Base-by-base conservation (phyloP, 495 filamentous ascomycete genomes). In the Parathielavia hyrcaniae region DNA sequence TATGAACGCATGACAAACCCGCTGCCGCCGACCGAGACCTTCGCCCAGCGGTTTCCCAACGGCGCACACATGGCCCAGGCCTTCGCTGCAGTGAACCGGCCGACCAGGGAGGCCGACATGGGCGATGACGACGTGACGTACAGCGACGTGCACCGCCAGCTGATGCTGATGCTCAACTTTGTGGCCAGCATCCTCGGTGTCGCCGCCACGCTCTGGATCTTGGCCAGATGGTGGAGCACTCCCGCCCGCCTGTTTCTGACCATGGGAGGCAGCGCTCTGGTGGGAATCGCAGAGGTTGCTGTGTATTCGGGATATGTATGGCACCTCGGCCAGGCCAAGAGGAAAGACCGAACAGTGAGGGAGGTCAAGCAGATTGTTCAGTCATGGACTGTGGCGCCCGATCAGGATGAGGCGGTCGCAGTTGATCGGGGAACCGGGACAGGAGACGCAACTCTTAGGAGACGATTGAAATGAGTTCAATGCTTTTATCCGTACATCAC, bases 221-320 rank as follows among this genome's bases (percentile, higher is more conserved):
- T 80, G 26, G 85, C 84, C 1, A 74, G 80, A 32, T 81, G 79
- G 70, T 90, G 86, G 87, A 83, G 79, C 58, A 83, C 83, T 5
- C 85, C 88, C 1, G 75, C 80, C 36, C 69, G 88, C 50, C 68
- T 92, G 43, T 87, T 83, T 16, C 70, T 89, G 19, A 87, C 85
- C 38, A 78, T 92, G 74, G 78, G 77, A 10, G 84, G 86, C 4
- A 86, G 83, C 54, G 67, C 82, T 4, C 59, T 88, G 19, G 89
- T 97, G 22, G 91, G 86, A 4, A 75, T 95, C 46, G 91, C 90
- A 5, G 93, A 98, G 70, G 86, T 93, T 11, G 84, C 85, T 22
- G 83, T 97, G 39, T 97, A 97, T 71, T 83, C 81, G 12, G 89
- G 90, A 8, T 98, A 96, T 73, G 71, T 95, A 43, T 79, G 85